Evolutionary conservation across 768 basidiomycete species (phyloP).

Genomic region (Coprinopsis marcescibilis): DNA sequence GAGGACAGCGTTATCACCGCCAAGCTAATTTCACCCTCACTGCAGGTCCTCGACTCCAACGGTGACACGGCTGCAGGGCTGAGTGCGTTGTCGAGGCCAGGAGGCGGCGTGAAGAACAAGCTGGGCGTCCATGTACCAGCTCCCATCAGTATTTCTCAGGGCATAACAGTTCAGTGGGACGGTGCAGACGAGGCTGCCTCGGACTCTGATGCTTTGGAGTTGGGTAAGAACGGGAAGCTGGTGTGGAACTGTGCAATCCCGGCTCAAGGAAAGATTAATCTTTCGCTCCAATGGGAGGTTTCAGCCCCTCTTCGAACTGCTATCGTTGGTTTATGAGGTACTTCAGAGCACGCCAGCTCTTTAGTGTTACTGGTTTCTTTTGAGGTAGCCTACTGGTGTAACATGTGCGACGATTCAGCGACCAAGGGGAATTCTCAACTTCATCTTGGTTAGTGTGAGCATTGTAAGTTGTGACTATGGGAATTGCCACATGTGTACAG

Average conservation of each 20-base stretch:
- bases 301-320: constrained; percentile 9
- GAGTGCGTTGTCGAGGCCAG: neutral
- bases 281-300: constrained; percentile 36
- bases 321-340: neutral
- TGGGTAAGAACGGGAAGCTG: constrained; percentile 29
- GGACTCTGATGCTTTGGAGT: constrained; percentile 18
- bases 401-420: no score
- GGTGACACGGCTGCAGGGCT: neutral
- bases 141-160: constrained; percentile 17
- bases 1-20: constrained; percentile 33
- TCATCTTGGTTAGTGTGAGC: no score
- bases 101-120: constrained; percentile 6
- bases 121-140: constrained; percentile 17
- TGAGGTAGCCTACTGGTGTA: neutral
- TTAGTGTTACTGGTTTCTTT: neutral
- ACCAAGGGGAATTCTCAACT: no score
- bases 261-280: constrained; percentile 24
- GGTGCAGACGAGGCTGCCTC: constrained; percentile 24
- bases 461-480: no score
- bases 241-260: constrained; percentile 26
- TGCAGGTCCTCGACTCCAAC: constrained; percentile 10
- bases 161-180: constrained; percentile 34
- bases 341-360: no score
- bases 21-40: constrained; percentile 31
- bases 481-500: no score